Base-by-base conservation (phyloP, 2,329 filamentous ascomycete species). In the Colletotrichum plurivorum region DNA sequence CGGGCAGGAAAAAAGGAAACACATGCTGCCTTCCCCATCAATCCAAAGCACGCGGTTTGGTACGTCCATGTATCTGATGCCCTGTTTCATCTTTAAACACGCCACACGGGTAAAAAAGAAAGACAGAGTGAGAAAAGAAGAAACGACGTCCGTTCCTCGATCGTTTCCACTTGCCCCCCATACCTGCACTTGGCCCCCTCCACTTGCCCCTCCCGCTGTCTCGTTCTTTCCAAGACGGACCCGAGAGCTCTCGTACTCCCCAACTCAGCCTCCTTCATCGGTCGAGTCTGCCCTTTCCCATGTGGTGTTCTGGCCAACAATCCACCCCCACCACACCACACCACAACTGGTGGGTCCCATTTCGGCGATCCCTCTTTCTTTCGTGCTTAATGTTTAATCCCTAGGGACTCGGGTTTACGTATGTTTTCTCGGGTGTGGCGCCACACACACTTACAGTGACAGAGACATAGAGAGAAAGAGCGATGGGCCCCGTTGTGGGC, bases 131-230 rank as follows among this genome's bases (percentile, higher is more conserved):
- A 22, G 49, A 45, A 59, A 48, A 61, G 55, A 68, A 67, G 66
- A 69, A 69, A 69, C 62, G 18, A 69, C 62, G 66, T 69, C 66
- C 66, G 66, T 69, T 69, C 62, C 54, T 66, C 55, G 25, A 31
- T 65, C 43, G 62, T 68, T 69, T 66, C 66, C 66, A 55, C 49
- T 45, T 56, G n/a, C 46, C 60, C 43, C 16, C 16, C 15, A 4
- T 4, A 16, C 16, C 6, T 18, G 8, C 45, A 46, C 22, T 25
- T 25, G 22, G 22, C 22, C 22, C 22, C 22, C 22, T 25, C 22
- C 13, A 18, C 13, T n/a, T n/a, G 45, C 45, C 16, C 58, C 58
- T 36, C 31, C 31, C 27, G 8, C 27, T 31, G 22, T 25, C 22
- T 25, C 22, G 22, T 25, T 25, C 22, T 5, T 10, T 31, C 27